Evolutionary conservation across 352 stramenopile genomes (phyloP).

Genomic region (Phytophthora melonis): DNA sequence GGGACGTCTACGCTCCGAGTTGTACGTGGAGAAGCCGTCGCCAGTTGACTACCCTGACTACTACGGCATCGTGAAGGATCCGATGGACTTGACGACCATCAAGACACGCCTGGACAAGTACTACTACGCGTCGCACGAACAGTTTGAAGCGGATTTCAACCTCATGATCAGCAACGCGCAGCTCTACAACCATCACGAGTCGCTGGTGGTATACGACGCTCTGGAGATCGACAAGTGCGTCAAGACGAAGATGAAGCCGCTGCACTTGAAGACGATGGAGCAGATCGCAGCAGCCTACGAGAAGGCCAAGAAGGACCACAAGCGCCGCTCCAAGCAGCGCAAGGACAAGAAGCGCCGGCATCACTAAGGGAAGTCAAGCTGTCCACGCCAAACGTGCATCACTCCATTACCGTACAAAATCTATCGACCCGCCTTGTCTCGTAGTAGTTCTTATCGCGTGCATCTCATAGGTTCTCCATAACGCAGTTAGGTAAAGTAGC

Average conservation of each 20-base stretch:
- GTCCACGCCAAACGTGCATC: conserved; percentile 27
- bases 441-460: conserved; percentile 13
- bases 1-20: conserved; percentile 69
- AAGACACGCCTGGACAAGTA: conserved; percentile 79
- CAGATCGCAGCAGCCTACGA: conserved; percentile 76
- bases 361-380: conserved; percentile 39
- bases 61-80: conserved; percentile 87
- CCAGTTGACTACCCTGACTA: conserved; percentile 90
- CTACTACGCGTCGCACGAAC: conserved; percentile 65
- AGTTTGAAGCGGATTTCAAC: conserved; percentile 85
- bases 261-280: conserved; percentile 66
- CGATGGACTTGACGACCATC: conserved; percentile 92
- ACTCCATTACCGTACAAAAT: conserved; percentile 47
- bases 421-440: conserved; percentile 28
- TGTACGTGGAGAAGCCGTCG: conserved; percentile 87
- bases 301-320: conserved; percentile 83
- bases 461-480: neutral
- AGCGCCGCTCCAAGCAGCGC: conserved; percentile 72
- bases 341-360: conserved; percentile 84
- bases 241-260: conserved; percentile 77
- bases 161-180: conserved; percentile 91
- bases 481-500: conserved; percentile 81
- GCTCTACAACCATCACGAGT: conserved; percentile 88
- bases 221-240: conserved; percentile 90
- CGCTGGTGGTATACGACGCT: conserved; percentile 84